These are phyloP conservation scores for Zymoseptoria ardabiliae DNA, from an alignment of 2,329 filamentous ascomycete genomes.

Conservation along the genomic window DNA sequence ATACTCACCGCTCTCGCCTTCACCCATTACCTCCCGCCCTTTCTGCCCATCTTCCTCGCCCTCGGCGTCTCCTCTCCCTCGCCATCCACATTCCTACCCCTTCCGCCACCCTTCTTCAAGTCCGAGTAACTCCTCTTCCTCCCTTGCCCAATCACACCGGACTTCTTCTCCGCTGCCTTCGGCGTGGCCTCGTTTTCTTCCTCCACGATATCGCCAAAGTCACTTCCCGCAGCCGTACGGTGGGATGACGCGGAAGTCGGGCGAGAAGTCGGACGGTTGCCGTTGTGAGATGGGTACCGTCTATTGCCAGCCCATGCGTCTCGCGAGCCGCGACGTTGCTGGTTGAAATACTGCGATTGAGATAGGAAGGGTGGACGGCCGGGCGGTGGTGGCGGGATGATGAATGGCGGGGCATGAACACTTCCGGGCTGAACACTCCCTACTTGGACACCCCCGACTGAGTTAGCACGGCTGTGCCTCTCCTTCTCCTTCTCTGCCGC, in stretches of 20 bases:
- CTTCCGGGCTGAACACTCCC: not conserved
- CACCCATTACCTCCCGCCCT: not conserved
- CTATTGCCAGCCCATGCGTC: not conserved
- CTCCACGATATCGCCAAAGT: slow-evolving; percentile 4
- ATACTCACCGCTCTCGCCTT: not conserved
- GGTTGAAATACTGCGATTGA: not conserved
- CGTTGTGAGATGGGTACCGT: not conserved
- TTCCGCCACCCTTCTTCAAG: not conserved
- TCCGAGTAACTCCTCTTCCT: not conserved
- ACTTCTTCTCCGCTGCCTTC: slow-evolving; percentile 4
- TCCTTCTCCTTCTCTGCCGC: not conserved
- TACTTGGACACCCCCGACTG: slow-evolving; percentile 3
- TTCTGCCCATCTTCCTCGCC: not conserved
- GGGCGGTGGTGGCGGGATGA: not conserved
- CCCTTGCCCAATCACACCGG: not conserved
- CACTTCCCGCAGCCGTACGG: not conserved
- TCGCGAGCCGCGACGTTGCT: not conserved
- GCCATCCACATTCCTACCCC: not conserved
- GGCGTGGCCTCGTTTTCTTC: slow-evolving; percentile 16
- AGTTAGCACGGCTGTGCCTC: slow-evolving; percentile 11
- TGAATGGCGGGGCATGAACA: not conserved
- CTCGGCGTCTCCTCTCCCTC: not conserved
- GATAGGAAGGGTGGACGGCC: not conserved
- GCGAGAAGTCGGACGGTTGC: not conserved
- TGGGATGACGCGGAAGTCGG: not conserved